phyloP scores from a whole-genome alignment of 1,284 basidiomycete genomes.

The Violaceomyces palustris region DNA sequence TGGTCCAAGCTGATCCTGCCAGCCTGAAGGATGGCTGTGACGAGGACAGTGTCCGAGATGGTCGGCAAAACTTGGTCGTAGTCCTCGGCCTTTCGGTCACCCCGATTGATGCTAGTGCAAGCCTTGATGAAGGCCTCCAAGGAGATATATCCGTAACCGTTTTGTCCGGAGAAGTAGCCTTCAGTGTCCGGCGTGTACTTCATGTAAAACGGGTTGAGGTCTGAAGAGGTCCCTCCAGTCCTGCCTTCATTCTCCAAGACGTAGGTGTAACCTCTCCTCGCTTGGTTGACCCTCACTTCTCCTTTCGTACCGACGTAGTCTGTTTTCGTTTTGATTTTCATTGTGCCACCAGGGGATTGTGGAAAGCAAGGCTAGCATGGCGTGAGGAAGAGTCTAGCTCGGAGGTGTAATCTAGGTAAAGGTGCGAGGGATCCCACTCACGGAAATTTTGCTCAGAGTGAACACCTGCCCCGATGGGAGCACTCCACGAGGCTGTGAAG shows the following conservation, averaged over 20 bases:
- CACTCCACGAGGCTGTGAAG: slow-evolving; percentile 68
- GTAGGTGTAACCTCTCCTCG: slow-evolving; percentile 83
- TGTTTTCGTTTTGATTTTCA: no score
- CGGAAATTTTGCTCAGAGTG: slow-evolving; percentile 90
- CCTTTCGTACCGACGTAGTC: slow-evolving; percentile 58
- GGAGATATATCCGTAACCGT: slow-evolving; percentile 81
- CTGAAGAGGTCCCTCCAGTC: slow-evolving; percentile 42
- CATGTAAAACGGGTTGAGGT: slow-evolving; percentile 87
- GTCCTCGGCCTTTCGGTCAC: slow-evolving; percentile 61
- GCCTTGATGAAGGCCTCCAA: slow-evolving; percentile 82
- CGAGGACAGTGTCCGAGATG: slow-evolving; percentile 78
- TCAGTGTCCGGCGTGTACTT: slow-evolving; percentile 86
- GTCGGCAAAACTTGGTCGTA: slow-evolving; percentile 81
- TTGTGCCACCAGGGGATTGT: no score
- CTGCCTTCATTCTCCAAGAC: slow-evolving; percentile 77
- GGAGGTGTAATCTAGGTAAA: slow-evolving; percentile 65
- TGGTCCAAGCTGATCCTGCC: slow-evolving; percentile 83
- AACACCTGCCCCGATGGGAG: slow-evolving; percentile 57
- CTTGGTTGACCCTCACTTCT: slow-evolving; percentile 85
- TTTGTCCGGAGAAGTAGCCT: slow-evolving; percentile 86
- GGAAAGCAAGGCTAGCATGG: slow-evolving; percentile 8
- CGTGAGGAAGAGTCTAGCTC: slow-evolving; percentile 1
- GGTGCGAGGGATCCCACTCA: no score
- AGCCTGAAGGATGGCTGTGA: slow-evolving; percentile 85
- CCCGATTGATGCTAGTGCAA: slow-evolving; percentile 63